phyloP scores from a whole-genome alignment of 1,284 basidiomycete genomes.

The Cystobasidium sp. region DNA sequence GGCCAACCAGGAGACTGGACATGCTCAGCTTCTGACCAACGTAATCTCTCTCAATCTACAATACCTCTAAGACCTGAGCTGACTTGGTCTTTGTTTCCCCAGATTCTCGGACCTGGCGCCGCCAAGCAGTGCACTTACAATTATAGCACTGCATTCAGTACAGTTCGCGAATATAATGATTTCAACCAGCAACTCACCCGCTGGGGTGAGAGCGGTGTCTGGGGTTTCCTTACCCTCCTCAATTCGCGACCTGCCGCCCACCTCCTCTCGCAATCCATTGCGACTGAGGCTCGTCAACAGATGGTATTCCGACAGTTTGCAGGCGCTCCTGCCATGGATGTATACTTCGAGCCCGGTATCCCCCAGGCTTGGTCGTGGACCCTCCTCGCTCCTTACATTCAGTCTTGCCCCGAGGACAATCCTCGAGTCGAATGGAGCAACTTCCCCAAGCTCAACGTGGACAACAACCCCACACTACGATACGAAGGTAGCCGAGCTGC shows the following conservation, averaged over 20 bases:
- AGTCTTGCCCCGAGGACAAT: conserved; percentile 66
- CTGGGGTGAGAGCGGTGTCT: conserved; percentile 68
- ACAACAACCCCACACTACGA: conserved; percentile 54
- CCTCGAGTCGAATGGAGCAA: conserved; percentile 64
- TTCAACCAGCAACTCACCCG: conserved; percentile 66
- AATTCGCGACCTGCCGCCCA: conserved; percentile 66
- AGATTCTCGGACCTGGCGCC: conserved; percentile 59
- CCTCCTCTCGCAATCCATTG: conserved; percentile 65
- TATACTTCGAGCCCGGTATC: conserved; percentile 40
- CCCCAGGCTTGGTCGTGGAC: conserved; percentile 68
- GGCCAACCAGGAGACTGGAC: conserved; percentile 67
- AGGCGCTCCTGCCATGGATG: conserved; percentile 30
- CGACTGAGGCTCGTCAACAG: conserved; percentile 70
- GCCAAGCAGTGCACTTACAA: conserved; percentile 60
- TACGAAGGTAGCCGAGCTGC: conserved; percentile 57
- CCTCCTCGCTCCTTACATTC: conserved; percentile 65
- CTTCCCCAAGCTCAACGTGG: conserved; percentile 64
- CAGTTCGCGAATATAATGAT: conserved; percentile 67
- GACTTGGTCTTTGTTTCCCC: not conserved
- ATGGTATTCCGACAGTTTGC: conserved; percentile 68
- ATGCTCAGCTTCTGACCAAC: conserved; percentile 62
- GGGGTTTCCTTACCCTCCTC: conserved; percentile 68
- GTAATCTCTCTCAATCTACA: no score
- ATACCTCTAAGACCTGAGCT: no score
- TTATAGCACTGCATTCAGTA: conserved; percentile 64